phyloP scores from a whole-genome alignment of 768 basidiomycete genomes.

The Cyclocybe aegerita region DNA sequence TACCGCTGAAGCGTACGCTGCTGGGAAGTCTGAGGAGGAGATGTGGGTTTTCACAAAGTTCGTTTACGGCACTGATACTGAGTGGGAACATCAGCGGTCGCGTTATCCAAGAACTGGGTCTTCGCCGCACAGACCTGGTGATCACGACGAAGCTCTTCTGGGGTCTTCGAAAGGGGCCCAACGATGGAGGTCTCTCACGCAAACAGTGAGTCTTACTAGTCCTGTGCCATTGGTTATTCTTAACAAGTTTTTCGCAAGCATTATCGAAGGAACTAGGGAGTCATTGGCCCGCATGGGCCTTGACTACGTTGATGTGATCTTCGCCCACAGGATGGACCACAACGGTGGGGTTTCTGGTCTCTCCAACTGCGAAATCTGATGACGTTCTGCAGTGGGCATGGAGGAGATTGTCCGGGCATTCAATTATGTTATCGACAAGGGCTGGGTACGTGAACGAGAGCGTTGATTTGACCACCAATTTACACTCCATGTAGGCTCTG shows the following conservation, averaged over 20 bases:
- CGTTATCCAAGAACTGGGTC: conserved; percentile 70
- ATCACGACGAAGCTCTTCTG: conserved; percentile 78
- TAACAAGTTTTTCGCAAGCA: conserved; percentile 28
- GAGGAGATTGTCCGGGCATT: conserved; percentile 82
- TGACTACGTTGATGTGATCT: conserved; percentile 68
- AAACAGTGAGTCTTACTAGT: conserved; percentile 44
- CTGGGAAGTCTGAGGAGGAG: conserved; percentile 68
- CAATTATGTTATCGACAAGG: conserved; percentile 72
- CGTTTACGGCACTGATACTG: neutral
- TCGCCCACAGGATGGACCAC: conserved; percentile 65
- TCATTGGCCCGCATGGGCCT: conserved; percentile 63
- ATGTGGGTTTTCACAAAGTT: conserved; percentile 40
- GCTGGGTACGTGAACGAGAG: conserved; percentile 44
- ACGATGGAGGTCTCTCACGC: conserved; percentile 51
- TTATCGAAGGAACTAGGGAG: conserved; percentile 69
- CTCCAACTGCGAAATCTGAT: neutral
- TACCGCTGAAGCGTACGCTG: conserved; percentile 61
- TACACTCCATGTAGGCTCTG: conserved; percentile 37
- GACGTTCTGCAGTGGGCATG: conserved; percentile 45
- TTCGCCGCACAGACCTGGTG: conserved; percentile 63
- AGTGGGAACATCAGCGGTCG: conserved; percentile 43
- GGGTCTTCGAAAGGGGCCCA: conserved; percentile 57
- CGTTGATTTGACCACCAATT: neutral
- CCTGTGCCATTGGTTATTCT: neutral
- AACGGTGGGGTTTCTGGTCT: conserved; percentile 35